Conservation (phyloP, 2,329 filamentous ascomycete species). For the Pseudopithomyces maydicus region DNA sequence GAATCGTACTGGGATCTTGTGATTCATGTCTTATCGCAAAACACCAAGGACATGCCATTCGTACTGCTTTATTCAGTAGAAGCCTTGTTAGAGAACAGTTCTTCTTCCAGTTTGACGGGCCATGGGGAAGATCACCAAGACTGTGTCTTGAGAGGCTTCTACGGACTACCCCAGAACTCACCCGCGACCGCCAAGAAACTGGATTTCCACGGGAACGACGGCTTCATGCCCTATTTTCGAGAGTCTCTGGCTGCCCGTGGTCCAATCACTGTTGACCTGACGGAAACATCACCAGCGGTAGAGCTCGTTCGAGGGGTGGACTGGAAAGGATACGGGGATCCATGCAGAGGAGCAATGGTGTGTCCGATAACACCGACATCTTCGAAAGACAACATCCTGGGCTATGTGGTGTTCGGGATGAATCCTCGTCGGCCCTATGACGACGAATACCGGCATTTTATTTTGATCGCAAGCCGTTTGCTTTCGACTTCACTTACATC, state of each 20-base stretch:
- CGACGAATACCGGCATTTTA: conserved; percentile 45
- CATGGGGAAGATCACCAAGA: background rate
- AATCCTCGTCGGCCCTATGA: conserved; percentile 47
- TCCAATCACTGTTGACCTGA: conserved; percentile 33
- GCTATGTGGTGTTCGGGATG: conserved; percentile 47
- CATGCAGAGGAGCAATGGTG: conserved; percentile 39
- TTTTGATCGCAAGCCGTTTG: conserved; percentile 42
- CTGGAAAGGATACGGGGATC: conserved; percentile 43
- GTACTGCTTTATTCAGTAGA: conserved; percentile 32
- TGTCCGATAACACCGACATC: conserved; percentile 45
- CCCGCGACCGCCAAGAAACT: background rate
- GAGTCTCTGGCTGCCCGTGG: conserved; percentile 25
- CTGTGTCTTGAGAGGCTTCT: background rate
- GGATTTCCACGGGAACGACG: background rate
- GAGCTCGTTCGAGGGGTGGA: conserved; percentile 31
- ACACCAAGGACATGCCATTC: conserved; percentile 57
- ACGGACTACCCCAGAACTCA: background rate
- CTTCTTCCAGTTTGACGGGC: conserved; percentile 3
- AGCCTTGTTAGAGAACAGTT: conserved; percentile 12
- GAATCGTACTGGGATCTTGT: conserved; percentile 73
- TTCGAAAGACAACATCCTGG: conserved; percentile 39
- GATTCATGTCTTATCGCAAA: conserved; percentile 68
- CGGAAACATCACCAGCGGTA: conserved; percentile 33
- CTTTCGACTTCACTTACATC: conserved; percentile 47
- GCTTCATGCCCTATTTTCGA: conserved; percentile 3